These are phyloP conservation scores for Ophiostoma piceae DNA, from an alignment of 2,329 filamentous ascomycete genomes.

Conservation along the genomic window DNA sequence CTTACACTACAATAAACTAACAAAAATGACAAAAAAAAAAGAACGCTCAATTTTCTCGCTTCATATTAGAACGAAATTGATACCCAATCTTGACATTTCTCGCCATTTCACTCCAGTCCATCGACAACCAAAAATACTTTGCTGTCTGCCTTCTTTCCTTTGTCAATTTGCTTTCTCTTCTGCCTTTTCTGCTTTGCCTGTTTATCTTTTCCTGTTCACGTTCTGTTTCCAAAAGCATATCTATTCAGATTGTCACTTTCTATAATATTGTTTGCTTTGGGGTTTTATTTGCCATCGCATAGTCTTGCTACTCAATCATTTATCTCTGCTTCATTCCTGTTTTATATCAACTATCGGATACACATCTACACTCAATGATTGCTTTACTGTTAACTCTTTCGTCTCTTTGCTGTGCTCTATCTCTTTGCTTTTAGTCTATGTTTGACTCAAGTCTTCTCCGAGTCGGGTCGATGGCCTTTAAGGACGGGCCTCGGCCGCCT, in stretches of 20 bases:
- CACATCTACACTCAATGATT: constrained; percentile 10
- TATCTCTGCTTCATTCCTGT: background rate
- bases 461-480: background rate
- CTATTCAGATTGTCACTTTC: constrained; percentile 4
- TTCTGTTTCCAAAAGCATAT: constrained; percentile 2
- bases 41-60: constrained; percentile 12
- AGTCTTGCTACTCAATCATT: background rate
- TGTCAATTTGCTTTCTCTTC: constrained; percentile 3
- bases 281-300: constrained; percentile 3
- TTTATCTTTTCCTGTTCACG: background rate
- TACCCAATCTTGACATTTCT: constrained; percentile 6
- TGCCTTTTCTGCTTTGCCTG: background rate
- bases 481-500: background rate
- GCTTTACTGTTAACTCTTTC: background rate
- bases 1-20: background rate
- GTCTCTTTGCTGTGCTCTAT: background rate
- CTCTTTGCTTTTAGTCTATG: background rate
- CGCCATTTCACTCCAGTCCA: background rate
- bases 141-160: background rate
- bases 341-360: background rate
- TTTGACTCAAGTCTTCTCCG: background rate
- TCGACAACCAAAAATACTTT: constrained; percentile 4
- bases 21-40: background rate
- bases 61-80: constrained; percentile 4
- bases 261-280: background rate